Evolutionary conservation across 78 protist species (phyloP).

Genomic region (slime mould (Dictyostelium discoideum)): dicty_2.7 NC_007090.3:2486501-2487000

Average conservation of each 20-base stretch:
- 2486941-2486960: not conserved
- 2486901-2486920: too few species aligned
- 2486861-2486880: conserved; percentile 86
- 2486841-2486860: conserved; percentile 89
- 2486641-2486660: not conserved
- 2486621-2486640: conserved; percentile 50
- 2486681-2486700: conserved; percentile 65
- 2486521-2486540: conserved; percentile 85
- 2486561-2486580: conserved; percentile 39
- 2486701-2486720: conserved; percentile 77
- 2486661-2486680: not conserved
- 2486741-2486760: conserved; percentile 55
- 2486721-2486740: not conserved
- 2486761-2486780: conserved; percentile 17
- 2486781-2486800: not conserved
- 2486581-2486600: conserved; percentile 71
- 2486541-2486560: conserved; percentile 55
- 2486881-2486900: conserved; percentile 7
- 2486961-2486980: too few species aligned
- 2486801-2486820: conserved; percentile 84
- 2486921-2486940: too few species aligned
- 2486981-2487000: conserved; percentile 22
- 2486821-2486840: conserved; percentile 85
- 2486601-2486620: conserved; percentile 88
- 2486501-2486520: conserved; percentile 81